Base-by-base conservation (phyloP, 2,329 filamentous ascomycete genomes). In the Dactylellina leptospora region DNA sequence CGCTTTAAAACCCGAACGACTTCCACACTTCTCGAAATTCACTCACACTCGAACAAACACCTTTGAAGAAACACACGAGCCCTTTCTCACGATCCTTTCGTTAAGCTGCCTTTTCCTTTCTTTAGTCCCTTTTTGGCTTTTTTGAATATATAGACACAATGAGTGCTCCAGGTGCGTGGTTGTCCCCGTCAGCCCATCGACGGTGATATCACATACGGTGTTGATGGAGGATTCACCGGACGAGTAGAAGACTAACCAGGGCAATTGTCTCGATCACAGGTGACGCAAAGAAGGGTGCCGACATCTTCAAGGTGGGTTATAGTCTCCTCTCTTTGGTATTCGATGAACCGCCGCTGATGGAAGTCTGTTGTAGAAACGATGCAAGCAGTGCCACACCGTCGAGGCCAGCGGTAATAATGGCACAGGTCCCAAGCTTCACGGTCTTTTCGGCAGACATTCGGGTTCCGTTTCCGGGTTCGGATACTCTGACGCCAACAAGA, bases 401-500 rank as follows among this genome's bases (percentile, higher is more conserved):
- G 92, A 96, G 83, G 86, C 85, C 75, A 90, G 86, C 79, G 95
- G 93, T 83, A 87, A 88, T 84, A 96, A 97, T 92, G 97, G 97
- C 89, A 91, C 96, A 83, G 95, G 95, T 81, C 95, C 95, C 80
- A 92, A 92, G 81, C 89, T 99, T 79, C 88, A 96, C 89, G 95
- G 95, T 81, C 91, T 99, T 77, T 99, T 96, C 82, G 95, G 95
- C 82, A 93, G 95, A 82, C 90, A 96, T 86, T 91, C 91, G 76
- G 95, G 95, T 79, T 86, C 89, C 81, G 91, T 96, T 78, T 90
- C 92, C 48, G 93, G 95, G 77, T 99, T 90, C 88, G 85, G 92
- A 80, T 99, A 97, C 89, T 96, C 95, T 83, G 95, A 99, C 81
- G 95, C 93, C 87, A 99, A 99, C 91, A 97, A 97, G 90, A 84